A percentile compares a stretch with the other conserved stretches of the same genome.
Evolutionary conservation across 2,329 filamentous ascomycete species (phyloP).

Genomic region (Leptodontidium sp.): DNA sequence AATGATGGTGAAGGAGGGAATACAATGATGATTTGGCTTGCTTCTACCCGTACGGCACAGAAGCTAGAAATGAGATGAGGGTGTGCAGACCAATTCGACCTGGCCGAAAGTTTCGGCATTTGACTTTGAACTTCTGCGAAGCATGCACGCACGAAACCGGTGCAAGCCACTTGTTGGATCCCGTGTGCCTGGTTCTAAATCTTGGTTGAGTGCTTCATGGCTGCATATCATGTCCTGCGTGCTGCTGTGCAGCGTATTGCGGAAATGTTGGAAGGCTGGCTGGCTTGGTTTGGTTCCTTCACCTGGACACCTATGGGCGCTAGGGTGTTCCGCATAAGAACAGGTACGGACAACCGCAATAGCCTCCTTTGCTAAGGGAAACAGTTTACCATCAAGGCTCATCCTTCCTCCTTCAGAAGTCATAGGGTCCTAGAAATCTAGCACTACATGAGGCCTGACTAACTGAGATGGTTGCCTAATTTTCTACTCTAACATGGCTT

Average conservation of each 20-base stretch:
- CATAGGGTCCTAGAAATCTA: neutral
- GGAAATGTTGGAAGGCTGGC: neutral
- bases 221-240: neutral
- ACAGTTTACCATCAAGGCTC: neutral
- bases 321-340: neutral
- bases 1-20: neutral
- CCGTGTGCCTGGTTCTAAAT: conserved; percentile 4
- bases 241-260: neutral
- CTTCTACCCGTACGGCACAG: conserved; percentile 16
- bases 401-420: neutral
- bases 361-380: neutral
- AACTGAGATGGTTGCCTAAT: neutral
- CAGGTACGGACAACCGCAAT: neutral
- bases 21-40: neutral
- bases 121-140: neutral
- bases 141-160: neutral
- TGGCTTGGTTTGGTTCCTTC: neutral
- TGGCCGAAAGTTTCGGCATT: neutral
- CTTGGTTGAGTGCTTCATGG: neutral
- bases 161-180: neutral
- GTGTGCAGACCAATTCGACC: conserved; percentile 2
- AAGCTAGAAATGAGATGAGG: neutral
- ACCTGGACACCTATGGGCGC: neutral
- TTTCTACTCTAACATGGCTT: neutral
- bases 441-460: neutral